Base-by-base conservation (phyloP, 2,329 filamentous ascomycete species). In the Trichophyton schoenleinii region DNA sequence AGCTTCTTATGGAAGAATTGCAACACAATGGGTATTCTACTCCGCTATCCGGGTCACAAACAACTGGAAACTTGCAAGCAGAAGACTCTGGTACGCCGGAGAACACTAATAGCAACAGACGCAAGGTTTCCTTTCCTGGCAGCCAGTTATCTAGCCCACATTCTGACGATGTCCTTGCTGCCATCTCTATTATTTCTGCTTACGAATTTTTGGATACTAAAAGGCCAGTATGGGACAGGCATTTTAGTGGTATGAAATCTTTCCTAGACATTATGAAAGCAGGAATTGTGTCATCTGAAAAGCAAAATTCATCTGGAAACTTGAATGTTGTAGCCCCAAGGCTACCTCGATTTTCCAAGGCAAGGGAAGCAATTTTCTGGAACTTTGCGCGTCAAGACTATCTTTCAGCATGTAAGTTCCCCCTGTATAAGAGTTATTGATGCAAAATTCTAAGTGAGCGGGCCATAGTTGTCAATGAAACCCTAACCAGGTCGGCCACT, bases 171-270 rank as follows among this genome's bases (percentile, higher is more conserved):
- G 77, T 86, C 2, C 75, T 87, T 22, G 83, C 84, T 7, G 83
- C 85, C 1, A 84, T 84, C 1, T 83, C 84, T 0, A 86, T 87
- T 13, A 71, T 88, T 1, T 87, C 83, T 62, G 81, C 85, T 0
- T 87, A 87, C 67, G 85, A 87, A 64, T 83, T 87, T 62, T 74
- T 87, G n/a, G 83, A 87, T 69, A 81, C 82, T 1, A 85, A 83
- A 0, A 81, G 81, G 1, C 77, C 78, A 0, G 83, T 84, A 20
- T 87, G 84, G 84, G 79, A 80, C 66, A 70, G 83, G 3, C 85
- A 87, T 72, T 72, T 87, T 4, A 86, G 82, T 65, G 84, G 84
- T 0, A 81, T 86, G 0, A 86, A 86, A 64, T 82, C 83, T 0
- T 74, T 87, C 20, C 78, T 86, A 60, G 82, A 77, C 66, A 70